Evolutionary conservation across 345 rosid species (phyloP).

Genomic region (Aurinia saxatilis): DNA sequence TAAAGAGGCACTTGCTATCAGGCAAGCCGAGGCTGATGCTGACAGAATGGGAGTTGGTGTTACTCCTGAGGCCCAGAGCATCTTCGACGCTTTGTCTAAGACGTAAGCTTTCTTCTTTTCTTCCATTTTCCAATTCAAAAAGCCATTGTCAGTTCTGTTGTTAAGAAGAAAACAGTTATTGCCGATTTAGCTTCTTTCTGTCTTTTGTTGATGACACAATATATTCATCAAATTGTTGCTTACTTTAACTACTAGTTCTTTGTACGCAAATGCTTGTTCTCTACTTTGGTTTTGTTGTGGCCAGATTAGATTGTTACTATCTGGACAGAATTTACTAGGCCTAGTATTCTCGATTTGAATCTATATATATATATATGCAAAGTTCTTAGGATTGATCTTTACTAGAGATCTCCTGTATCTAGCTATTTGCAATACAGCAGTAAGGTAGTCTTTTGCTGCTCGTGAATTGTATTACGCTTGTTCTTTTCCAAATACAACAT

Average conservation of each 20-base stretch:
- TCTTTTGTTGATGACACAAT: background rate
- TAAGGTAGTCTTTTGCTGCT: background rate
- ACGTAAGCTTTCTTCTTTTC: slow-evolving; percentile 40
- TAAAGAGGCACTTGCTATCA: slow-evolving; percentile 72
- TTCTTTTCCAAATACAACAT: no score
- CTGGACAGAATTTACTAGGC: background rate
- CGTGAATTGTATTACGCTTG: background rate
- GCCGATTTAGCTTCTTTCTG: background rate
- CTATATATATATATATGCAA: background rate
- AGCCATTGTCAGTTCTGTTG: background rate
- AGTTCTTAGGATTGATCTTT: background rate
- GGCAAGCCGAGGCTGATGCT: slow-evolving; percentile 90
- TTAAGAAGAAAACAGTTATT: background rate
- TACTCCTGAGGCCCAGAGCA: slow-evolving; percentile 74
- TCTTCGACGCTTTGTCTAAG: slow-evolving; percentile 87
- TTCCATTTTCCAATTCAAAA: no score
- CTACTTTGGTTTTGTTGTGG: background rate
- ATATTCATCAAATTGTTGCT: background rate
- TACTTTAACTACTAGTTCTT: slow-evolving; percentile 4
- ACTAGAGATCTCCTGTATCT: background rate
- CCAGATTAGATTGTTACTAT: background rate
- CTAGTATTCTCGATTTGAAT: background rate
- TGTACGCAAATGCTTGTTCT: background rate
- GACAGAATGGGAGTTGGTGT: slow-evolving; percentile 94
- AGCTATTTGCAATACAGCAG: background rate